These are phyloP conservation scores for Cyclotella cryptica DNA, from an alignment of 108 stramenopile species.

Conservation along the genomic window DNA sequence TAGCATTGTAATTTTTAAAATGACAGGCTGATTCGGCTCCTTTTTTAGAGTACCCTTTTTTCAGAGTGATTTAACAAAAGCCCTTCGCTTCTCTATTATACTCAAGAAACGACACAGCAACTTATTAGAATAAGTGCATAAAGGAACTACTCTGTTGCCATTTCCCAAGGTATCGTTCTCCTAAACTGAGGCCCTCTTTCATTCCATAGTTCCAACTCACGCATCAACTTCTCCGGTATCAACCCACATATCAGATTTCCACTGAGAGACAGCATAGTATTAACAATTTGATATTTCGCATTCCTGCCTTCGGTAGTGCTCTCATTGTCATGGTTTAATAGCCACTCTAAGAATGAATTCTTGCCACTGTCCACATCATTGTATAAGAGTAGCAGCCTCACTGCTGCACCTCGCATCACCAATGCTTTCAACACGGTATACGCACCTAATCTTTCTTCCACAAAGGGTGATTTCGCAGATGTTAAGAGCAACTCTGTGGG, in stretches of 20 bases:
- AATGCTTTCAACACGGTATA: constrained; percentile 38
- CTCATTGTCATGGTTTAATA: constrained; percentile 39
- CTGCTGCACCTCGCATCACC: constrained; percentile 29
- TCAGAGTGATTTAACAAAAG: no score
- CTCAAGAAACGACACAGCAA: no score
- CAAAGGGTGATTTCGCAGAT: constrained; percentile 52
- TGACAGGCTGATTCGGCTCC: no score
- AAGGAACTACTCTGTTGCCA: constrained; percentile 36
- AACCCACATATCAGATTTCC: constrained; percentile 32
- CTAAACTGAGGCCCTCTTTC: constrained; percentile 23
- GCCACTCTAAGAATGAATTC: constrained; percentile 35
- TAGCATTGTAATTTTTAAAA: no score
- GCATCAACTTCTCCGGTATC: constrained; percentile 17
- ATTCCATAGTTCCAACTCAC: constrained; percentile 43
- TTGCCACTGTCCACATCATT: constrained; percentile 11
- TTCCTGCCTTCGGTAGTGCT: constrained; percentile 34
- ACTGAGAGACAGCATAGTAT: constrained; percentile 34
- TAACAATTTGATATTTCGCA: constrained; percentile 47
- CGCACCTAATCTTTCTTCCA: constrained; percentile 51
- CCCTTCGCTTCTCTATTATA: no score
- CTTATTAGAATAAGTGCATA: no score
- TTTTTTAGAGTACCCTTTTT: no score
- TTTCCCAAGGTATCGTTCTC: constrained; percentile 29
- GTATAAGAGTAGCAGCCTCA: constrained; percentile 28
- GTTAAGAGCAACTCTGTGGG: constrained; percentile 35